phyloP scores from a whole-genome alignment of 1,139 yeast genomes.

The Eremothecium coryli region DNA sequence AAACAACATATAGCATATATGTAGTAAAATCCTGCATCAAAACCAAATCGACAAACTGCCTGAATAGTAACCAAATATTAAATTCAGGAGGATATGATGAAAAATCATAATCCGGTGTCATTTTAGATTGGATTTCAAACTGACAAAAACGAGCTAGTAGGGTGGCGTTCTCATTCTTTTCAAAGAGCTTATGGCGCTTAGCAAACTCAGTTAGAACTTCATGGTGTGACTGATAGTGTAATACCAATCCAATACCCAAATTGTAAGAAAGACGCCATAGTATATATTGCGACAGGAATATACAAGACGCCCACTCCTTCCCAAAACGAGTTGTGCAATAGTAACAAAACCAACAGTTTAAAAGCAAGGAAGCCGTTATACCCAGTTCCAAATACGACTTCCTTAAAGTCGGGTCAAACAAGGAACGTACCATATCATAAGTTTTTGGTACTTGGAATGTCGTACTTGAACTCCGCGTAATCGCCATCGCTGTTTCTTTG shows the following conservation, averaged over 20 bases:
- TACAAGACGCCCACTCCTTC: conserved; percentile 13
- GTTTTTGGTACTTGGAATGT: conserved; percentile 67
- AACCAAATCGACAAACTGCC: conserved; percentile 73
- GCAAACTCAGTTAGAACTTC: conserved; percentile 51
- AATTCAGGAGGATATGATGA: conserved; percentile 58
- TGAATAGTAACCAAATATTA: conserved; percentile 74
- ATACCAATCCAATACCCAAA: conserved; percentile 66
- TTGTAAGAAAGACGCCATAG: conserved; percentile 77
- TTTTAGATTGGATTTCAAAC: conserved; percentile 48
- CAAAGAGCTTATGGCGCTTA: conserved; percentile 40
- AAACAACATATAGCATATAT: conserved; percentile 59
- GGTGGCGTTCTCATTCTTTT: conserved; percentile 26
- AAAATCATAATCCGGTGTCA: conserved; percentile 46
- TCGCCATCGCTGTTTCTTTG: conserved; percentile 11
- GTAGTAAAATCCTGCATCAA: conserved; percentile 81
- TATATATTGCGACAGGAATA: conserved; percentile 43
- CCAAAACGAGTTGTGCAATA: conserved; percentile 27
- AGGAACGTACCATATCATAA: conserved; percentile 76
- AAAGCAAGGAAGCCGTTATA: conserved; percentile 44
- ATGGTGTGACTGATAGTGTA: conserved; percentile 59
- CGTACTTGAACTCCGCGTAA: conserved; percentile 25
- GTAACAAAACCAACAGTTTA: conserved; percentile 46
- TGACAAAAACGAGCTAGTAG: conserved; percentile 39
- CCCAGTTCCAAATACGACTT: conserved; percentile 59
- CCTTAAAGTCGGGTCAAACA: conserved; percentile 66